A percentile compares a stretch with the other conserved stretches of the same genome.
Evolutionary conservation across 169 alveolate genomes (phyloP).

Genomic region (Cryptosporidium bovis): DNA sequence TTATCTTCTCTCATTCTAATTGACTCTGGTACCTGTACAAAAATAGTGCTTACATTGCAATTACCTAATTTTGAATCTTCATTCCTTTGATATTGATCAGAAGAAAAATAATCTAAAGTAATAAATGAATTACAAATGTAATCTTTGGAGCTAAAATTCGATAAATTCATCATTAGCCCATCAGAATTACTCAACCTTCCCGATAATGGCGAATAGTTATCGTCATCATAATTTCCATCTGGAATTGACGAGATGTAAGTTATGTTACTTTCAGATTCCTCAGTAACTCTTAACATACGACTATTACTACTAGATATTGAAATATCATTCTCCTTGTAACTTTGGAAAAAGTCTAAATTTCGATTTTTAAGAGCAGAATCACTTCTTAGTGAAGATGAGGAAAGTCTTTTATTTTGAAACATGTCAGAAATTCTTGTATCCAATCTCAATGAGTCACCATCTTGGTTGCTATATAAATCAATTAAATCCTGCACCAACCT

Average conservation of each 20-base stretch:
- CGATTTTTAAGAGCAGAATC: no score
- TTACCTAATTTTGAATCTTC: background rate
- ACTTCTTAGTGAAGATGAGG: no score
- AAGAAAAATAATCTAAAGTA: background rate
- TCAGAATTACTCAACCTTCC: background rate
- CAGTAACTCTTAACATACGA: no score
- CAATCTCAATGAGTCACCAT: background rate
- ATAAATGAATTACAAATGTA: slow-evolving; percentile 24
- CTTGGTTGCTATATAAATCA: background rate
- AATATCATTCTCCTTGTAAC: no score
- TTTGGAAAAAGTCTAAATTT: no score
- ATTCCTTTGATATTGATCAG: background rate
- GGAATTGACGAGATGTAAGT: no score
- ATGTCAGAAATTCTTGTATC: slow-evolving; percentile 2
- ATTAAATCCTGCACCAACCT: background rate
- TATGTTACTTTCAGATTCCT: no score
- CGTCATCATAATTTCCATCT: background rate
- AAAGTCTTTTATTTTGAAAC: background rate
- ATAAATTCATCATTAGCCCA: background rate
- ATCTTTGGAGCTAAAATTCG: background rate
- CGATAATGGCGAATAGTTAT: background rate
- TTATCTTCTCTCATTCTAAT: background rate
- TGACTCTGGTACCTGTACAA: background rate
- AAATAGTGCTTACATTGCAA: slow-evolving; percentile 13
- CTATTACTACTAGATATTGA: no score